phyloP scores from a whole-genome alignment of 176 grass and related monocot species.

The Oryza nivara region DNA sequence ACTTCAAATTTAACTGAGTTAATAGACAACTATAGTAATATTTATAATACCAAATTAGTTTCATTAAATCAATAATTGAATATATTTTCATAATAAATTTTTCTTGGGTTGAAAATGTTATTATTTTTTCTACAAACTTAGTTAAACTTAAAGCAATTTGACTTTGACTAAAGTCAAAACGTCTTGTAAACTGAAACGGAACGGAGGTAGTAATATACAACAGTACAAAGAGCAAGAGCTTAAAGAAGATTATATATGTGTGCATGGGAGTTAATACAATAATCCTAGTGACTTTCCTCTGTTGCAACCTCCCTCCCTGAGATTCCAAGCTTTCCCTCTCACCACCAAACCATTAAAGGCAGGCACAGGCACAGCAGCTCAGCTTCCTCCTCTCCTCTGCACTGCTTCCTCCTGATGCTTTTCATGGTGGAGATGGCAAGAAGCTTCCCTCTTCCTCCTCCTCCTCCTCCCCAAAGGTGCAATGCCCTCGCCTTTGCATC shows the following conservation, averaged over 20 bases:
- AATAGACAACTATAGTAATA: no score
- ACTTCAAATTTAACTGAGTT: no score
- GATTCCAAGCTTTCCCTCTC: constrained; percentile 31
- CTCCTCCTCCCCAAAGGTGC: background rate
- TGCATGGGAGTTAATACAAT: background rate
- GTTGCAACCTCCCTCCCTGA: no score
- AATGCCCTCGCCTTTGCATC: background rate
- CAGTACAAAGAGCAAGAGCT: background rate
- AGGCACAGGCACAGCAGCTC: background rate
- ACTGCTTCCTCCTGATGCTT: constrained; percentile 16
- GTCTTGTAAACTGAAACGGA: no score
- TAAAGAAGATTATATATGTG: background rate
- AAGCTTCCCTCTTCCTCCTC: constrained; percentile 19
- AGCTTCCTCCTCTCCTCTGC: background rate
- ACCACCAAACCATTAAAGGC: constrained; percentile 32
- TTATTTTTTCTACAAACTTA: no score
- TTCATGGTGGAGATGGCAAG: constrained; percentile 46
- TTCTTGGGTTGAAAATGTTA: no score
- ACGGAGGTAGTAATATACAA: background rate
- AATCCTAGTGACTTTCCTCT: no score
- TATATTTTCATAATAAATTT: no score
- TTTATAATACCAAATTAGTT: no score
- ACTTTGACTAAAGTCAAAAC: no score
- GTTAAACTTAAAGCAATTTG: no score
- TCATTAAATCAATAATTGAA: no score